Conservation (phyloP, 192 early-diverging fungal species). For the Coemansia sp. region DNA sequence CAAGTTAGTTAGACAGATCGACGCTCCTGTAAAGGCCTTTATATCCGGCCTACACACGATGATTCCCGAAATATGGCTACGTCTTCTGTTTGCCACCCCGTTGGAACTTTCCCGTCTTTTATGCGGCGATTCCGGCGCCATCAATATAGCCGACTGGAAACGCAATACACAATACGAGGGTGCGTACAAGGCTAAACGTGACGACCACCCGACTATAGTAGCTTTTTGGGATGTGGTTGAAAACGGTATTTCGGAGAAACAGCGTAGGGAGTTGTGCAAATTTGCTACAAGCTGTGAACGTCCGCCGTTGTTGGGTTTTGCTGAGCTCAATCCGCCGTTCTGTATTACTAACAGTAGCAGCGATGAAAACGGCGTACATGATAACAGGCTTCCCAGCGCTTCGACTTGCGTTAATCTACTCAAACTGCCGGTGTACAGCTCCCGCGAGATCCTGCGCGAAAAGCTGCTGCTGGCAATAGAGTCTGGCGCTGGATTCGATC, state of each 20-base stretch:
- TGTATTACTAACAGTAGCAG: constrained; percentile 31
- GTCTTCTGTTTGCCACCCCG: constrained; percentile 81
- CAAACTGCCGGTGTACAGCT: constrained; percentile 81
- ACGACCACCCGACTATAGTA: constrained; percentile 71
- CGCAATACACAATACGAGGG: constrained; percentile 75
- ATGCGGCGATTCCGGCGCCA: constrained; percentile 72
- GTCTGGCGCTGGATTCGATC: constrained; percentile 86
- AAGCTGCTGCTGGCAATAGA: constrained; percentile 88
- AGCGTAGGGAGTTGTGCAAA: constrained; percentile 64
- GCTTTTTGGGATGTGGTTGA: constrained; percentile 70
- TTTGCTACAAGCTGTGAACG: constrained; percentile 92
- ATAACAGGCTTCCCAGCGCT: constrained; percentile 75
- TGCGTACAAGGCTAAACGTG: constrained; percentile 53
- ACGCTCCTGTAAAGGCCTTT: constrained; percentile 77
- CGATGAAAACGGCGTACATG: constrained; percentile 43
- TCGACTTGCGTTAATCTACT: constrained; percentile 88
- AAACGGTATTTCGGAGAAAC: constrained; percentile 45
- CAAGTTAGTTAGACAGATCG: constrained; percentile 81
- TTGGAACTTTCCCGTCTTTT: constrained; percentile 89
- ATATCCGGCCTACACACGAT: constrained; percentile 81
- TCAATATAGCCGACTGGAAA: constrained; percentile 76
- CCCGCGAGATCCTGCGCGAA: constrained; percentile 49
- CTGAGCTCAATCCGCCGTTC: constrained; percentile 53
- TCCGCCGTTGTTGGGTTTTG: constrained; percentile 89
- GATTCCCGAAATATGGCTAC: constrained; percentile 83